These are phyloP conservation scores for Sphaerulina vaccinii DNA, from an alignment of 2,329 filamentous ascomycete genomes.

Conservation along the genomic window DNA sequence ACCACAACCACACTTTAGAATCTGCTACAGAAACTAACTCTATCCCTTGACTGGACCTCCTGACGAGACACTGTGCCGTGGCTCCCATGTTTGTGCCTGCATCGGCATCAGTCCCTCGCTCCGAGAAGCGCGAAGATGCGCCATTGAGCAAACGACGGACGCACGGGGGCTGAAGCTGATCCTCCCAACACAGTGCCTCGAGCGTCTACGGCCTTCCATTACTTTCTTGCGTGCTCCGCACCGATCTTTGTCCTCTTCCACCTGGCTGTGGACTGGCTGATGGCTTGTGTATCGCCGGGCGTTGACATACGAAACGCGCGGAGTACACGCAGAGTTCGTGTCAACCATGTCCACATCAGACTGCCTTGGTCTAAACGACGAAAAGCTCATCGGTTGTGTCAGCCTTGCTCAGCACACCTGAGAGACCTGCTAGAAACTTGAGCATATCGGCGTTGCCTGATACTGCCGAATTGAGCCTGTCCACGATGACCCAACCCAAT, in stretches of 20 bases:
- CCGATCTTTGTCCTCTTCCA: background rate
- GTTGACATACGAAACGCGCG: background rate
- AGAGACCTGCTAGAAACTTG: background rate
- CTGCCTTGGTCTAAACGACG: background rate
- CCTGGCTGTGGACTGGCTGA: background rate
- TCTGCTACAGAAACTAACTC: too few relatives aligned
- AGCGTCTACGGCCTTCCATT: background rate
- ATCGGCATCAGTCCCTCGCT: background rate
- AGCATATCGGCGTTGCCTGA: background rate
- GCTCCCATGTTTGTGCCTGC: background rate
- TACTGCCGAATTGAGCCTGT: background rate
- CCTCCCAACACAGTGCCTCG: background rate
- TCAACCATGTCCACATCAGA: background rate
- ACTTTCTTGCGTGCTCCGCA: too few relatives aligned
- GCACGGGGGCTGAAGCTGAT: background rate
- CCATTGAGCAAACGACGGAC: background rate
- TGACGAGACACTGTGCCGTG: too few relatives aligned
- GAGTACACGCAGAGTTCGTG: background rate
- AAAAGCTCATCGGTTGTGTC: background rate
- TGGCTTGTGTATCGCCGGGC: background rate
- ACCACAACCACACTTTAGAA: too few relatives aligned
- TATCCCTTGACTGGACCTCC: too few relatives aligned
- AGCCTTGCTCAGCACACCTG: background rate
- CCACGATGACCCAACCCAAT: background rate
- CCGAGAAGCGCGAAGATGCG: background rate